A percentile compares a stretch with the other conserved stretches of the same genome.
Evolutionary conservation across 2,329 filamentous ascomycete genomes (phyloP).

Genomic region (Akanthomyces lecanii): DNA sequence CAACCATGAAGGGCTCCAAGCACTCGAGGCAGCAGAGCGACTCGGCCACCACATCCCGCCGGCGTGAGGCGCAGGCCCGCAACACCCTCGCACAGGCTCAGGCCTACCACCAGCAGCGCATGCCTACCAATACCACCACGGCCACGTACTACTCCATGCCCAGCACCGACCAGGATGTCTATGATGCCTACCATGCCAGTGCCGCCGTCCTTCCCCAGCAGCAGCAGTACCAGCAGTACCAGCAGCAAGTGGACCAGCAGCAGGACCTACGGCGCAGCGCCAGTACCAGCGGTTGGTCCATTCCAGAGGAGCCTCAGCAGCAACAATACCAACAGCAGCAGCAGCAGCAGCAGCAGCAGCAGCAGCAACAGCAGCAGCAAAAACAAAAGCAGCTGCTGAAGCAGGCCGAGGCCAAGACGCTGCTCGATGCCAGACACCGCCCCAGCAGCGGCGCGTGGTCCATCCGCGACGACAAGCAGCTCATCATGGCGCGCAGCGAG

Average conservation of each 20-base stretch:
- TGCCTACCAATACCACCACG: not conserved
- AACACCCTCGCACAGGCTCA: conserved; percentile 10
- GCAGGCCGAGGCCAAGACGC: conserved; percentile 3
- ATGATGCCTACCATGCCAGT: conserved; percentile 6
- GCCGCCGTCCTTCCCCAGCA: conserved; percentile 1
- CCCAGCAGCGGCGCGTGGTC: conserved; percentile 68
- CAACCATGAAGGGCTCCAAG: conserved; percentile 6
- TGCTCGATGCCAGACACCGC: conserved; percentile 34
- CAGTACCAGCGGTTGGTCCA: conserved; percentile 4
- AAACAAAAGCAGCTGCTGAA: not conserved
- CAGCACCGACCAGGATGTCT: not conserved
- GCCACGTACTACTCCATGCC: conserved; percentile 3
- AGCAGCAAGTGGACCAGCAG: not conserved
- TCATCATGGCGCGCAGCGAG: conserved; percentile 66
- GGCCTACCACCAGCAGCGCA: conserved; percentile 1
- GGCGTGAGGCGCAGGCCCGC: conserved; percentile 5
- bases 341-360: not conserved
- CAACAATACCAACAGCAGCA: not conserved
- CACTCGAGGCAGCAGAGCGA: conserved; percentile 12
- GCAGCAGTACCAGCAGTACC: not conserved
- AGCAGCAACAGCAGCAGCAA: conserved; percentile 1
- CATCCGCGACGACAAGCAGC: conserved; percentile 66
- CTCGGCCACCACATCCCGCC: not conserved
- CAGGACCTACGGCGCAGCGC: conserved; percentile 8
- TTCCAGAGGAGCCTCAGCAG: conserved; percentile 1